These are phyloP conservation scores for Aspergillus chevalieri DNA, from an alignment of 2,329 filamentous ascomycete genomes.

Conservation along the genomic window DNA sequence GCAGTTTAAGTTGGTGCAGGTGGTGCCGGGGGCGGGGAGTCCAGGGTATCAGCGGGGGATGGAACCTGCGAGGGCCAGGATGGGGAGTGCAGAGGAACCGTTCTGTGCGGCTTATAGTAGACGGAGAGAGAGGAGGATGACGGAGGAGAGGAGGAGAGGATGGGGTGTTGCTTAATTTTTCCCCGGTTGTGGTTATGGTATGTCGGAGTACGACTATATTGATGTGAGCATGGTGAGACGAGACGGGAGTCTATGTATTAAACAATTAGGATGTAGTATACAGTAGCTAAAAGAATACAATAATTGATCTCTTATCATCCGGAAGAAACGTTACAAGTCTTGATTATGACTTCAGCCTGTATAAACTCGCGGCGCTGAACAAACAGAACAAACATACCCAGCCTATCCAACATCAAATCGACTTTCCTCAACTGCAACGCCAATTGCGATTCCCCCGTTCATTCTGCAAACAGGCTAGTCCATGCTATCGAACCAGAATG, in stretches of 20 bases:
- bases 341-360: background rate
- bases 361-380: background rate
- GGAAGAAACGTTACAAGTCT: too few species aligned
- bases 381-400: slow-evolving; percentile 6
- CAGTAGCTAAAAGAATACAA: too few species aligned
- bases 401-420: background rate
- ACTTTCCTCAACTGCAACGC: background rate
- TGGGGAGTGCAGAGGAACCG: slow-evolving; percentile 36
- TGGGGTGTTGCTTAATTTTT: background rate
- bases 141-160: slow-evolving; percentile 25
- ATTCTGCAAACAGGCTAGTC: background rate
- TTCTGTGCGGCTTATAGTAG: slow-evolving; percentile 35
- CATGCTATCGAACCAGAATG: background rate
- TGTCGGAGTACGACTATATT: too few species aligned
- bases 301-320: too few species aligned
- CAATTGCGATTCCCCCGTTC: background rate
- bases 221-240: too few species aligned
- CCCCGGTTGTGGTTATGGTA: too few species aligned
- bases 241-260: too few species aligned
- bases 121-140: slow-evolving; percentile 34
- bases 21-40: slow-evolving; percentile 31
- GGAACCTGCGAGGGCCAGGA: slow-evolving; percentile 29
- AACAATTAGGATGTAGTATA: too few species aligned
- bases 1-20: slow-evolving; percentile 40
- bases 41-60: slow-evolving; percentile 33